A percentile compares a stretch with the other conserved stretches of the same genome.
Conservation (phyloP, 495 filamentous ascomycete species). For the Penicillium bovifimosum region DNA sequence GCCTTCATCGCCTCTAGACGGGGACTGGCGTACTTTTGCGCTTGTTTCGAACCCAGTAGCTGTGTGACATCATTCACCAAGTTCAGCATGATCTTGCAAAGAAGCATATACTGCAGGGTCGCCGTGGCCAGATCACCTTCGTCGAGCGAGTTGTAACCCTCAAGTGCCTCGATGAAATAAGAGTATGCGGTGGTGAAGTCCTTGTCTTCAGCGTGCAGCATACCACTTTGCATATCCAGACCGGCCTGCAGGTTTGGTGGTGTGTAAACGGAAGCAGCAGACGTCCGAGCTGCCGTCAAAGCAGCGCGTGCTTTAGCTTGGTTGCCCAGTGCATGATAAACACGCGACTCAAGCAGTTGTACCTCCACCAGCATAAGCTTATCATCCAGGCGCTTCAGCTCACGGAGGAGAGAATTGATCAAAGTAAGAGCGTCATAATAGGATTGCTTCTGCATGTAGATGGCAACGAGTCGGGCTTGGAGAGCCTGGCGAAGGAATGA, state of each 20-base stretch:
- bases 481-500: slow-evolving; percentile 97
- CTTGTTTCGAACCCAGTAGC: slow-evolving; percentile 89
- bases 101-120: slow-evolving; percentile 96
- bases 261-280: slow-evolving; percentile 93
- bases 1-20: slow-evolving; percentile 98
- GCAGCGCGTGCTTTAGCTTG: slow-evolving; percentile 93
- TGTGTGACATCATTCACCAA: slow-evolving; percentile 89
- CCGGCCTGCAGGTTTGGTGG: slow-evolving; percentile 92
- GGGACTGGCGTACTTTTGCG: slow-evolving; percentile 88
- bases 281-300: slow-evolving; percentile 88
- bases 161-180: slow-evolving; percentile 98
- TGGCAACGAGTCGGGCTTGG: slow-evolving; percentile 85
- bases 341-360: slow-evolving; percentile 90
- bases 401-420: slow-evolving; percentile 89
- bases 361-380: slow-evolving; percentile 99
- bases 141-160: slow-evolving; percentile 93
- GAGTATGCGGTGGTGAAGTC: slow-evolving; percentile 98
- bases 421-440: slow-evolving; percentile 96
- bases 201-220: slow-evolving; percentile 96
- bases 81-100: slow-evolving; percentile 99
- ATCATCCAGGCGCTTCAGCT: slow-evolving; percentile 96
- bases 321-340: slow-evolving; percentile 97
- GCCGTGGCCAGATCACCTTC: slow-evolving; percentile 78
- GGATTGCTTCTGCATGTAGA: slow-evolving; percentile 93
- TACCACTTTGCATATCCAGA: slow-evolving; percentile 97